Conservation (phyloP, 306 rosid genomes). For the barrel medic (Medicago truncatula) region DNA sequence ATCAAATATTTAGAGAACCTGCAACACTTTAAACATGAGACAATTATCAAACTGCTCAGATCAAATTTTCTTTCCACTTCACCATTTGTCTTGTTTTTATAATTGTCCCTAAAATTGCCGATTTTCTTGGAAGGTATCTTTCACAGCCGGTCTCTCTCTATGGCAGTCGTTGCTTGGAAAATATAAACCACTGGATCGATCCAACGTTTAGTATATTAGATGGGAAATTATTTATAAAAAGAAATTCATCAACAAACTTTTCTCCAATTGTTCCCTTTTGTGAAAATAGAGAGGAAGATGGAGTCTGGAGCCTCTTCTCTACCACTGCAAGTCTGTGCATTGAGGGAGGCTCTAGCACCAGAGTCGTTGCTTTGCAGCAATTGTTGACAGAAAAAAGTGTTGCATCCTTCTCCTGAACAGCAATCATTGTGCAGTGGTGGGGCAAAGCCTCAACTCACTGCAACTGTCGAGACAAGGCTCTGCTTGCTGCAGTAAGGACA, state of each 20-base stretch:
- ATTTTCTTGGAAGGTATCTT: background rate
- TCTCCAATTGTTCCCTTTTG: background rate
- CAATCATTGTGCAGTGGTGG: background rate
- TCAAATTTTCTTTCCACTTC: background rate
- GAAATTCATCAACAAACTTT: too few species aligned
- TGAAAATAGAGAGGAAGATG: background rate
- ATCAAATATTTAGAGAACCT: background rate
- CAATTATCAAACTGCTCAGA: background rate
- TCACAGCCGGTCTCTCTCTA: background rate
- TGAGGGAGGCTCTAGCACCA: background rate
- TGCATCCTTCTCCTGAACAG: background rate
- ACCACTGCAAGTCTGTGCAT: background rate
- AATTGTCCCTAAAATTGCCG: background rate
- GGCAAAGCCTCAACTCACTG: background rate
- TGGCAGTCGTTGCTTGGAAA: background rate
- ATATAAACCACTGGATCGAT: too few species aligned
- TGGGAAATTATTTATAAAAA: too few species aligned
- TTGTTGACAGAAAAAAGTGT: background rate
- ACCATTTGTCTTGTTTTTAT: background rate
- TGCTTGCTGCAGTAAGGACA: background rate
- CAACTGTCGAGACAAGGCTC: background rate
- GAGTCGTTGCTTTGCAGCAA: background rate
- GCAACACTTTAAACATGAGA: background rate
- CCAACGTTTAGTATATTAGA: too few species aligned
- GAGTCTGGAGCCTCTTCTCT: background rate